Conservation (phyloP, 2,329 filamentous ascomycete genomes). For the Colletotrichum kahawae region DNA sequence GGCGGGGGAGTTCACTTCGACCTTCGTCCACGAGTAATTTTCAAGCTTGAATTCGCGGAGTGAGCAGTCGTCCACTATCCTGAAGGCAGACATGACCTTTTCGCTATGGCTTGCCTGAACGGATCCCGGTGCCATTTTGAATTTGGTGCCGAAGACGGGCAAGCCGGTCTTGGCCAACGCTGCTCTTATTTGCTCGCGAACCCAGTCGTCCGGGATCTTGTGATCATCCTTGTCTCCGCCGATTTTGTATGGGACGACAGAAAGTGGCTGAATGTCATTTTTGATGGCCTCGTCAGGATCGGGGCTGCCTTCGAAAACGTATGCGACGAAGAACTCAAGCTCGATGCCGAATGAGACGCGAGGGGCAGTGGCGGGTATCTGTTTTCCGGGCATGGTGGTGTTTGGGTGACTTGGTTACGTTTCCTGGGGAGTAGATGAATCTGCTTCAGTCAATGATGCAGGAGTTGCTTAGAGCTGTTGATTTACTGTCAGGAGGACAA, state of each 20-base stretch:
- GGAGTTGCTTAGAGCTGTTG: not conserved
- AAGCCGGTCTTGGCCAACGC: constrained; percentile 8
- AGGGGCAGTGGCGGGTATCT: constrained; percentile 7
- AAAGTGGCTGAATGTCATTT: constrained; percentile 27
- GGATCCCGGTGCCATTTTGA: not conserved
- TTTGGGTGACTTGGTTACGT: not conserved
- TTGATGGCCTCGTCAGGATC: constrained; percentile 27
- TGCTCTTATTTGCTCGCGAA: not conserved
- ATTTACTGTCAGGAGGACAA: not conserved
- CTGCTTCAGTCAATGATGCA: constrained; percentile 5
- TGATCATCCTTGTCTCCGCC: not conserved
- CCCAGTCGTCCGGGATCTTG: not conserved
- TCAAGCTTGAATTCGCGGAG: constrained; percentile 2
- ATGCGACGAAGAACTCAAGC: constrained; percentile 27
- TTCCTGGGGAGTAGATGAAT: not conserved
- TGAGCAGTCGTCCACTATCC: not conserved
- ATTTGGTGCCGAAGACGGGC: not conserved
- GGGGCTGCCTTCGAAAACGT: constrained; percentile 4
- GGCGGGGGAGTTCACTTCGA: constrained; percentile 40
- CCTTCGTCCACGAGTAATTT: constrained; percentile 24
- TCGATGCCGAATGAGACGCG: constrained; percentile 33
- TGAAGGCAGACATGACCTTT: not conserved
- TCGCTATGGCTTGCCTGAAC: constrained; percentile 3
- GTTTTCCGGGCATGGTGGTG: not conserved
- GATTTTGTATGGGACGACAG: constrained; percentile 19